phyloP scores from a whole-genome alignment of 495 filamentous ascomycete genomes.

The Penicillium subrubescens region DNA sequence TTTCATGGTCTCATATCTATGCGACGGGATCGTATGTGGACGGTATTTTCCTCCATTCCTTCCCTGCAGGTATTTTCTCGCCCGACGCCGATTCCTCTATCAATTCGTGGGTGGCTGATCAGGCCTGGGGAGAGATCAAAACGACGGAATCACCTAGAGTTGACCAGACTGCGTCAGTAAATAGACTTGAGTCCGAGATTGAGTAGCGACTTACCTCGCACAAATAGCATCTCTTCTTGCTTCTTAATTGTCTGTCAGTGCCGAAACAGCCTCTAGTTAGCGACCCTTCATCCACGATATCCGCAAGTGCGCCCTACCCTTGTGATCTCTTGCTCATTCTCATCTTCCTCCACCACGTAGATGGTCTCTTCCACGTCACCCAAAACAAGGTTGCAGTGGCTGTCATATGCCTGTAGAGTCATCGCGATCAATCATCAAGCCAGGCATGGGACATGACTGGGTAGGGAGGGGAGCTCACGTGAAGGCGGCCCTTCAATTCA shows the following conservation, averaged over 20 bases:
- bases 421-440: conserved; percentile 19
- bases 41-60: conserved; percentile 26
- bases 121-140: conserved; percentile 81
- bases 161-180: not conserved
- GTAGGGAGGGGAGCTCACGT: conserved; percentile 57
- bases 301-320: conserved; percentile 52
- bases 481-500: conserved; percentile 90
- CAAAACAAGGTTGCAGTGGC: conserved; percentile 96
- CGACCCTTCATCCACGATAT: not conserved
- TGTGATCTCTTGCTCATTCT: conserved; percentile 77
- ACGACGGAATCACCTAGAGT: conserved; percentile 90
- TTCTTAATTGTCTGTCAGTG: conserved; percentile 78
- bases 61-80: conserved; percentile 20
- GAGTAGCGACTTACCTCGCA: conserved; percentile 68
- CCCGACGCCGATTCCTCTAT: conserved; percentile 29
- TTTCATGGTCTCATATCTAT: conserved; percentile 39
- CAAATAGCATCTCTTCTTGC: conserved; percentile 99
- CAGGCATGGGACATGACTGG: conserved; percentile 1
- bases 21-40: conserved; percentile 24
- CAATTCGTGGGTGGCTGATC: conserved; percentile 25
- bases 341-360: conserved; percentile 80
- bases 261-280: conserved; percentile 4
- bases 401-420: conserved; percentile 84
- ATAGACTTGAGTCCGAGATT: not conserved
- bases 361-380: conserved; percentile 98